Evolutionary conservation across 108 stramenopile species (phyloP), one percentile per base, ranked within the genome.

Genomic region (Skeletonema menzelii): DNA sequence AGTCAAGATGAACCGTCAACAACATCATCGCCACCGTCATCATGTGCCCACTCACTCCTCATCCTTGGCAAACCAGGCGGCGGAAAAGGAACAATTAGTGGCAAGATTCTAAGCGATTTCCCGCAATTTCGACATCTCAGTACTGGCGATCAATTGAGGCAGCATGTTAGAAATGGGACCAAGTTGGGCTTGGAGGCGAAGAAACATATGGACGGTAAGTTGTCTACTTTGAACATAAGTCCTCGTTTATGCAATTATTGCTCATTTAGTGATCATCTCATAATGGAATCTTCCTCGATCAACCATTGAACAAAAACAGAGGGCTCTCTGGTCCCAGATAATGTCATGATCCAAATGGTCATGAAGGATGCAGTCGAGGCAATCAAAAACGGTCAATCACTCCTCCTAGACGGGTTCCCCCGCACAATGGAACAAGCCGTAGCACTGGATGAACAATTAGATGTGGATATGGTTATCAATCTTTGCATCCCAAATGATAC

Each of bases 361-460:
- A 73, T 95, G 83, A 83, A 85, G 22, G 92, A 96, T 68, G 84
- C 93, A 19, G 72, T 86, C 15, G 76, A 83, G 13, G 70, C 77
- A 24, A 44, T 86, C 17, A 77, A 94, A 56, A 75, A 71, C 27
- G 89, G 89, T 4, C 76, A 84, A 68, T 88, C 87, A 12, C 70
- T 97, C 8, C 84, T 99, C 27, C 77, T 99, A 57, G 98, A 99
- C 78, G 98, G 98, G 27, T 99, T 99, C 80, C 98, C 98, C 12
- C 82, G 98, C 34, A 97, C 95, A 12, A 70, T 96, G 26, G 77
- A 82, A n/a, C 99, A 99, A 84, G 98, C 99, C n/a, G 37, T 78
- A 53, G 91, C 94, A 35, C 80, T 99, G 20, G 96, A 96, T 67
- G 73, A 88, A 38, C 76, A 79, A 34, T 74, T 97, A 28, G 76